phyloP scores from a whole-genome alignment of 148 eudicot genomes.

The Vaccinium corymbosum region DNA sequence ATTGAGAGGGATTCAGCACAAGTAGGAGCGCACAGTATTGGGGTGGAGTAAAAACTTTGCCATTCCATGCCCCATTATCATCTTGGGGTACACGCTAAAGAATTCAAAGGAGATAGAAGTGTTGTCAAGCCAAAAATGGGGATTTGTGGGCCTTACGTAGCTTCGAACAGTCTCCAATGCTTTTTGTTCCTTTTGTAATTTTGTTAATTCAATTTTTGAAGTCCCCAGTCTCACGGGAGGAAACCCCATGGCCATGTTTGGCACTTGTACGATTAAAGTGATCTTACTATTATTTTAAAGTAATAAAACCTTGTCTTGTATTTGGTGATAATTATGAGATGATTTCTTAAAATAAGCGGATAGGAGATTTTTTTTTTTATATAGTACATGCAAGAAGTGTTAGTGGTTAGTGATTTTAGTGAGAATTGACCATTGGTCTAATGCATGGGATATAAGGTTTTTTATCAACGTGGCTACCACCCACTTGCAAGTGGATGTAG shows the following conservation, averaged over 20 bases:
- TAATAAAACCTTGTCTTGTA: not conserved
- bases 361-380: no score
- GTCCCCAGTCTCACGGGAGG: not conserved
- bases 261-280: no score
- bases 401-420: no score
- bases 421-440: no score
- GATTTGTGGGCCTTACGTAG: no score
- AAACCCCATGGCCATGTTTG: not conserved
- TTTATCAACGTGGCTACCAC: no score
- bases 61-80: slow-evolving; percentile 7
- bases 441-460: no score
- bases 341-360: not conserved
- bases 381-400: no score
- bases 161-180: not conserved
- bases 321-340: not conserved
- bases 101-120: not conserved
- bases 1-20: not conserved
- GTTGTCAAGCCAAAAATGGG: not conserved
- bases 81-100: not conserved
- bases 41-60: not conserved
- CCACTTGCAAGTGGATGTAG: no score
- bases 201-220: not conserved
- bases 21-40: not conserved
- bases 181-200: not conserved
- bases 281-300: no score